Evolutionary conservation across 1,284 basidiomycete species (phyloP).

Genomic region (Ustilago tritici): DNA sequence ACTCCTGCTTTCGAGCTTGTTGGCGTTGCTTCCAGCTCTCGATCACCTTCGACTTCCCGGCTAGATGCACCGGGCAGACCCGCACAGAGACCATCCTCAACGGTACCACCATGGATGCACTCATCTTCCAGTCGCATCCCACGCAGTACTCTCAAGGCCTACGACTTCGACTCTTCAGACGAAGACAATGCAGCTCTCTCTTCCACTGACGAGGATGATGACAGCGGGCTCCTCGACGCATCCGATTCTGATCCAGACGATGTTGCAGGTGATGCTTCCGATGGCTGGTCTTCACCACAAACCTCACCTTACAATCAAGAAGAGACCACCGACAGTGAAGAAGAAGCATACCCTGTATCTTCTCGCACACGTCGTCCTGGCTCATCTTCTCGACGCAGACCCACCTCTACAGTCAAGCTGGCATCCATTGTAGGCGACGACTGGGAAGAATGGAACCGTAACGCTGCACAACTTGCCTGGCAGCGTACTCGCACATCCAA

Average conservation of each 20-base stretch:
- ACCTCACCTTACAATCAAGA: conserved; percentile 37
- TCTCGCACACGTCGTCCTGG: neutral
- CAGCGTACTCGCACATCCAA: conserved; percentile 16
- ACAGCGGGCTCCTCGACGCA: conserved; percentile 7
- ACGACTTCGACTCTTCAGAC: conserved; percentile 32
- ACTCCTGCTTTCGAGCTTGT: conserved; percentile 46
- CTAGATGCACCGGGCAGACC: neutral
- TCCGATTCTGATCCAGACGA: conserved; percentile 11
- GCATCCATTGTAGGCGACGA: conserved; percentile 32
- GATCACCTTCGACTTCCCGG: conserved; percentile 15
- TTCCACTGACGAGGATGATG: conserved; percentile 27
- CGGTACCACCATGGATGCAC: conserved; percentile 44
- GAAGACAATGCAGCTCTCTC: conserved; percentile 34
- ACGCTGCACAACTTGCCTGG: conserved; percentile 28
- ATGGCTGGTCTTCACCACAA: conserved; percentile 25
- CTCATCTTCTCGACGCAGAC: conserved; percentile 1
- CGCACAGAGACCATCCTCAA: neutral
- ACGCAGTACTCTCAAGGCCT: conserved; percentile 17
- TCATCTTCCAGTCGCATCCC: conserved; percentile 9
- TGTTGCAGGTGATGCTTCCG: conserved; percentile 17
- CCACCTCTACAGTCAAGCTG: conserved; percentile 17
- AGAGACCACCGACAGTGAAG: conserved; percentile 42
- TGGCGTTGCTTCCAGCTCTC: conserved; percentile 27
- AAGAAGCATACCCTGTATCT: conserved; percentile 35
- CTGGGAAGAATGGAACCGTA: conserved; percentile 56